Base-by-base conservation (phyloP, 2,329 filamentous ascomycete species). In the Colletotrichum aenigma region DNA sequence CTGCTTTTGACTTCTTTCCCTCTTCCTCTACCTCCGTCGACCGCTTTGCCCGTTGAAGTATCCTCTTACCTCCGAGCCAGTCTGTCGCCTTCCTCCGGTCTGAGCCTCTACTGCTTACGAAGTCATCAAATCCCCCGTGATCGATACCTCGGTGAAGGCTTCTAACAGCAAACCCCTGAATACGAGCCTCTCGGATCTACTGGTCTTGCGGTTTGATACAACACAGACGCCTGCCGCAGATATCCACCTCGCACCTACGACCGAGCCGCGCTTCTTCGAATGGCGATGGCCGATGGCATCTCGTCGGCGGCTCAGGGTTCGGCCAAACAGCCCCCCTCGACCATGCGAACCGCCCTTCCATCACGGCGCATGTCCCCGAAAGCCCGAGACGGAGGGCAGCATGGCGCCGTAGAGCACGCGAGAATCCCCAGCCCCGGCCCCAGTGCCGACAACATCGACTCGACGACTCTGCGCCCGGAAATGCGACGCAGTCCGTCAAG, bases 271-370 rank as follows among this genome's bases (percentile, higher is more conserved):
- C 34, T 58, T 74, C 64, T 66, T 71, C 76, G 74, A 74, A 77
- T 77, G 76, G 76, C 76, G 67, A 77, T 77, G 76, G 74, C 76
- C 38, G 76, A 77, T 67, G 74, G 66, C 30, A 71, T 76, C 32
- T 75, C 65, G 43, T 66, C 73, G 69, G 74, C 70, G 66, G 76
- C 70, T 65, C 74, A 68, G 58, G 66, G 74, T 30, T 55, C 74
- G 61, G 55, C 70, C 15, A 77, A 74, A 30, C 71, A 77, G 61
- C 34, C 69, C 36, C 56, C 66, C 28, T 76, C 76, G 38, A 69
- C 69, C 26, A 73, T 71, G 61, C 72, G 77, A 64, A 78, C 75
- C 16, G 76, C 77, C 13, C 77, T 78, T 36, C 77, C 77, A 36
- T 77, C 77, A 10, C 75, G 76, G 36, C 75, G 75, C 28, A 77